phyloP scores from a whole-genome alignment of 1,284 basidiomycete genomes.

The Fistulinella cinereoalba region DNA sequence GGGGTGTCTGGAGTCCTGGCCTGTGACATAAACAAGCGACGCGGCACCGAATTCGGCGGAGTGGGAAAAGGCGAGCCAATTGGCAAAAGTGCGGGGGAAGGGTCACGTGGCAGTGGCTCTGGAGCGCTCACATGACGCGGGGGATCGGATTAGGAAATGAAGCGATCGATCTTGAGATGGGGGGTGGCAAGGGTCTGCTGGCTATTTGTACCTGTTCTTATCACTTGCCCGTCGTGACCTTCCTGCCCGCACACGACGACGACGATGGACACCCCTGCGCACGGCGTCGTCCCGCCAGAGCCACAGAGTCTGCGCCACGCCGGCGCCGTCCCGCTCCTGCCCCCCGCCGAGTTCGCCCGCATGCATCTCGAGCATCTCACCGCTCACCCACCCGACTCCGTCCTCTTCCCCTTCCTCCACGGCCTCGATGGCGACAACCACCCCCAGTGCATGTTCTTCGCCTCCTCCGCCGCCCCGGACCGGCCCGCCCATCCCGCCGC shows the following conservation, averaged over 20 bases:
- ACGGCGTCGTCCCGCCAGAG: conserved; percentile 41
- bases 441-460: conserved; percentile 77
- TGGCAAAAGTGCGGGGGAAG: conserved; percentile 24
- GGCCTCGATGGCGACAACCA: conserved; percentile 77
- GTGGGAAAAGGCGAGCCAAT: conserved; percentile 14
- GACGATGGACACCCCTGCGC: conserved; percentile 14
- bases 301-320: conserved; percentile 19
- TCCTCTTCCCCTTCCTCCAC: conserved; percentile 82
- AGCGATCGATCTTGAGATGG: conserved; percentile 23
- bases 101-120: conserved; percentile 24
- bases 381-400: conserved; percentile 68
- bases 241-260: conserved; percentile 5
- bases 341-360: conserved; percentile 53
- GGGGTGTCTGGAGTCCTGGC: conserved; percentile 25
- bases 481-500: conserved; percentile 15
- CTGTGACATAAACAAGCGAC: conserved; percentile 14
- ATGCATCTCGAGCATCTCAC: conserved; percentile 63
- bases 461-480: conserved; percentile 30
- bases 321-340: conserved; percentile 37
- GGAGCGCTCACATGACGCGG: conserved; percentile 22
- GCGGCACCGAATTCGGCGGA: conserved; percentile 22
- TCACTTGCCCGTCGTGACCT: conserved; percentile 5
- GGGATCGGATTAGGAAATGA: conserved; percentile 9
- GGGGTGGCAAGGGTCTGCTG: conserved; percentile 16
- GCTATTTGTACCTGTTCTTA: conserved; percentile 27